Evolutionary conservation across 2,329 filamentous ascomycete species (phyloP), one percentile per base, ranked within the genome.

Genomic region (Nectriaceae sp.): DNA sequence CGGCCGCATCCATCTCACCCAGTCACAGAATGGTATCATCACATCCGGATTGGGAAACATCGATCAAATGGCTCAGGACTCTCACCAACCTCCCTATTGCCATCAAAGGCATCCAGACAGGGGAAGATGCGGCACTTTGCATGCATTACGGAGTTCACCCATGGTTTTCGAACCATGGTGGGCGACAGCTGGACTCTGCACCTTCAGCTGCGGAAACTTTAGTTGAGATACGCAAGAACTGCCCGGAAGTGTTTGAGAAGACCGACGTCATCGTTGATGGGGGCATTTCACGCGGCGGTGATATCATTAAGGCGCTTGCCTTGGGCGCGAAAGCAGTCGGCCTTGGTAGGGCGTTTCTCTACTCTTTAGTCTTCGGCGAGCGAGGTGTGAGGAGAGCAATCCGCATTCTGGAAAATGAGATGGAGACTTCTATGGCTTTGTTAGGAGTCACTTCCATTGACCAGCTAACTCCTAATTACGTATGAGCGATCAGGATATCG

Each of bases 301-400:
- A 74, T 31, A 59, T 72, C 1, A 53, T 73, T 42, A 74, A 74
- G 60, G 59, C 69, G 15, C 55, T 74, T 18, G 67, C 68, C 2
- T 63, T 73, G 2, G 70, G 71, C 15, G 71, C 70, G 16, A 70
- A 68, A 49, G 66, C 64, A 10, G 67, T 73, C 2, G 65, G 76
- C 15, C 57, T 80, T 11, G 77, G 75, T 11, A 61, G 77, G 13
- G 59, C 59, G 59, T 70, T 77, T 57, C 76, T 80, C 73, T 80
- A 72, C 58, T 70, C 75, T 41, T 78, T 79, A 54, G 61, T 72
- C 31, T 80, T 75, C 54, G 77, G 77, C 3, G 62, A 68, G 4
- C 69, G 72, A 19, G 77, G 77, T 19, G 75, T 79, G 3, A 64
- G 63, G 46, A 73, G 71, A 63, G 68, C 69, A 5, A 74, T 78